These are phyloP conservation scores for Podospora didyma DNA, from an alignment of 495 filamentous ascomycete genomes.

Conservation along the genomic window DNA sequence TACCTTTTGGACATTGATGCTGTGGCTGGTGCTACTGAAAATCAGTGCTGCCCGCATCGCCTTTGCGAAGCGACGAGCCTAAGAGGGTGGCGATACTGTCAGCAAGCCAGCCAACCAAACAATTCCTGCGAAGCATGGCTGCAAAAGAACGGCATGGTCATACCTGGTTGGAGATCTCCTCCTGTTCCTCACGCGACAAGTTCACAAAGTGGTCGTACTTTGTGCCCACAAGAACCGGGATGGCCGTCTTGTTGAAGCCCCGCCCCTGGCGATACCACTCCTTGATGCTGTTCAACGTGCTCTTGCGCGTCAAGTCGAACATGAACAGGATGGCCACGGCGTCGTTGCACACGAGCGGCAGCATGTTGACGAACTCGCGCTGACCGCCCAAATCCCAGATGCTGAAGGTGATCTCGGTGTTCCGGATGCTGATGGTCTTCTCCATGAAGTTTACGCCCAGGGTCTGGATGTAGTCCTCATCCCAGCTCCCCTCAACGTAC, in stretches of 20 bases:
- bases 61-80: slow-evolving; percentile 95
- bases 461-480: slow-evolving; percentile 99
- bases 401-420: slow-evolving; percentile 99
- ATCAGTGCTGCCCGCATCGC: slow-evolving; percentile 97
- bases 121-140: too few relatives aligned
- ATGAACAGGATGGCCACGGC: slow-evolving; percentile 98
- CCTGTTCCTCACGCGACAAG: slow-evolving; percentile 93
- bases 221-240: slow-evolving; percentile 92
- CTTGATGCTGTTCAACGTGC: slow-evolving; percentile 97
- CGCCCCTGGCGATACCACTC: slow-evolving; percentile 98
- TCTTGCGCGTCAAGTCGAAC: slow-evolving; percentile 98
- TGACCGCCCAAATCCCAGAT: slow-evolving; percentile 99
- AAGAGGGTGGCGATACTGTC: background rate
- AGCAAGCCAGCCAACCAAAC: background rate
- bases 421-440: slow-evolving; percentile 98
- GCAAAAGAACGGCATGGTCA: background rate
- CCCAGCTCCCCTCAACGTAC: slow-evolving; percentile 98
- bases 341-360: slow-evolving; percentile 97
- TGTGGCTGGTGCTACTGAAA: slow-evolving; percentile 97
- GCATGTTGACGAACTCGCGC: slow-evolving; percentile 98
- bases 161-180: slow-evolving; percentile 95
- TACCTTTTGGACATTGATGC: slow-evolving; percentile 99
- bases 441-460: slow-evolving; percentile 99
- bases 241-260: slow-evolving; percentile 98
- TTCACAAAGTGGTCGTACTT: slow-evolving; percentile 99